phyloP scores from a whole-genome alignment of 2,329 filamentous ascomycete species.

The Zymoseptoria brevis region DNA sequence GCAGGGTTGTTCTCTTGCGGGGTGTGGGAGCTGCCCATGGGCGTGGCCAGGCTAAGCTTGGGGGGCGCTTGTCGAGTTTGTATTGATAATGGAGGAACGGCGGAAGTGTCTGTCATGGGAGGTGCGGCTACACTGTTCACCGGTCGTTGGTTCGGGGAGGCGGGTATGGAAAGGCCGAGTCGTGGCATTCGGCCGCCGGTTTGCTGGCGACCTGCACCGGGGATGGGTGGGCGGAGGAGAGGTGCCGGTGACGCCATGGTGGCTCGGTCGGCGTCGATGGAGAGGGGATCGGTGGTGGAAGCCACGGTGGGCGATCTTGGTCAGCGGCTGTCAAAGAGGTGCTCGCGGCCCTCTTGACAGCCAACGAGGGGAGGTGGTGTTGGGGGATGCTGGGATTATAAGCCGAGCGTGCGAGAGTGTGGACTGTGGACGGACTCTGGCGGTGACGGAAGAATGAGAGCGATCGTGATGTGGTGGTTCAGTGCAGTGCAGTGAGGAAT shows the following conservation, averaged over 20 bases:
- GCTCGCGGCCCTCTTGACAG: conserved; percentile 24
- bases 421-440: not conserved
- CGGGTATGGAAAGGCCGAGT: conserved; percentile 82
- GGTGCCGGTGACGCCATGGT: conserved; percentile 71
- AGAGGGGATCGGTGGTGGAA: conserved; percentile 15
- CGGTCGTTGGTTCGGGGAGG: conserved; percentile 73
- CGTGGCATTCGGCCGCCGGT: conserved; percentile 48
- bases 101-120: conserved; percentile 29
- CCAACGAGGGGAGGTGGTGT: conserved; percentile 6
- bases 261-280: conserved; percentile 20
- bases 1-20: conserved; percentile 50
- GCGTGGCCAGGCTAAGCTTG: conserved; percentile 77
- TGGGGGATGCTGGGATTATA: not conserved
- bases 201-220: conserved; percentile 50
- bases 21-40: conserved; percentile 69
- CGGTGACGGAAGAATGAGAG: not conserved
- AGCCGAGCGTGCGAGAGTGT: not conserved
- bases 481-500: not conserved
- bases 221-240: conserved; percentile 74
- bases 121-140: conserved; percentile 41
- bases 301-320: conserved; percentile 27
- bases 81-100: conserved; percentile 29
- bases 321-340: conserved; percentile 24
- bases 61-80: conserved; percentile 58
- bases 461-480: not conserved